Evolutionary conservation across 257 asterid genomes (phyloP).

Genomic region (Dorcoceras hygrometricum): DNA sequence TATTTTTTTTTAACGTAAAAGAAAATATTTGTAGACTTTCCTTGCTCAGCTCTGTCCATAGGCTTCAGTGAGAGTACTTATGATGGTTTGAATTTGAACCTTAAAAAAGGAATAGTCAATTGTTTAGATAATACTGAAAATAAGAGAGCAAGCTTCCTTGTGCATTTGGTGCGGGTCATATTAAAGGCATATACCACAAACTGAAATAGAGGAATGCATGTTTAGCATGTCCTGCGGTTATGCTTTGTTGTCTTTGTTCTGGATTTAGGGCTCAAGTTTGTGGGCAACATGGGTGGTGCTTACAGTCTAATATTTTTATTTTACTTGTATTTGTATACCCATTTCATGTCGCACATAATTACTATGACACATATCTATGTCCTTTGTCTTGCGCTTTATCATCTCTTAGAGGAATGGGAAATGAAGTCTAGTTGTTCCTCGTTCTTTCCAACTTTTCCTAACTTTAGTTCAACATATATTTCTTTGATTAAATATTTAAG

Average conservation of each 20-base stretch:
- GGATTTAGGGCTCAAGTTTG: constrained; percentile 11
- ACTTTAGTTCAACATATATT: neutral
- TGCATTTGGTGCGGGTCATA: no score
- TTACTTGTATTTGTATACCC: constrained; percentile 6
- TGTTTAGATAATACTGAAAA: neutral
- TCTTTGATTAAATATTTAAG: neutral
- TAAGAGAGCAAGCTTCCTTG: neutral
- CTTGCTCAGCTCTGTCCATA: neutral
- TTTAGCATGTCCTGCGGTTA: neutral
- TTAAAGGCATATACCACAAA: constrained; percentile 10
- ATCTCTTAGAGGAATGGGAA: no score
- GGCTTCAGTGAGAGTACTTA: constrained; percentile 7
- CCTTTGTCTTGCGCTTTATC: no score
- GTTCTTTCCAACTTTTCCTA: no score
- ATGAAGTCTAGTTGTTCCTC: no score
- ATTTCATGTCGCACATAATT: neutral
- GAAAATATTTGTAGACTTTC: neutral
- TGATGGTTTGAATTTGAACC: neutral
- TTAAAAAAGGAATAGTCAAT: constrained; percentile 1
- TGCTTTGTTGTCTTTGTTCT: constrained; percentile 13
- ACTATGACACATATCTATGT: no score
- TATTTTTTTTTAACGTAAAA: neutral
- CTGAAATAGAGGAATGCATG: constrained; percentile 2
- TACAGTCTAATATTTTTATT: neutral
- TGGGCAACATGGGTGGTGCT: constrained; percentile 18